A percentile compares a stretch with the other conserved stretches of the same genome.
These are phyloP conservation scores for Punica granatum DNA, from an alignment of 345 rosid species.

Conservation along the genomic window DNA sequence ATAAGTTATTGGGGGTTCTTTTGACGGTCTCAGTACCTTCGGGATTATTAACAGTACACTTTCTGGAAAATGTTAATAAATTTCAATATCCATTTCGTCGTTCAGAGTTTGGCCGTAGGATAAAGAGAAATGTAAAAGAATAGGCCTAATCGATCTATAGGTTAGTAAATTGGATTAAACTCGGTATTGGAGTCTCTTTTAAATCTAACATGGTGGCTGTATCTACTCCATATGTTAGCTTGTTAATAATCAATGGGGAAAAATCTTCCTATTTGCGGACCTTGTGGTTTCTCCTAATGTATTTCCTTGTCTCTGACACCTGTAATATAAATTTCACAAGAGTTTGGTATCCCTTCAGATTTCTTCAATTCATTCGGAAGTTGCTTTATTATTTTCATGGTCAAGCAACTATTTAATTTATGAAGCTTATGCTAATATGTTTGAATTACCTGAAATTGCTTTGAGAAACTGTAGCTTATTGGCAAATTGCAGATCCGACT, in stretches of 20 bases:
- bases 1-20: too few relatives aligned
- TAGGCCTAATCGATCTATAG: background rate
- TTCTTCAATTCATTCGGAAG: background rate
- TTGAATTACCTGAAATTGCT: background rate
- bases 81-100: too few relatives aligned
- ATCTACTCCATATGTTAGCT: background rate
- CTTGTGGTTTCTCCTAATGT: background rate
- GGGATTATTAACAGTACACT: too few relatives aligned
- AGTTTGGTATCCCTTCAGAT: background rate
- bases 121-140: too few relatives aligned
- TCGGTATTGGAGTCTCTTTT: background rate
- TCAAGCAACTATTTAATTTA: too few relatives aligned
- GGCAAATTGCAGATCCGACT: constrained; percentile 65
- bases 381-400: too few relatives aligned
- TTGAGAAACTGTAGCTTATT: background rate
- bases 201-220: background rate
- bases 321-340: background rate
- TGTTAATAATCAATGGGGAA: background rate
- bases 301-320: background rate
- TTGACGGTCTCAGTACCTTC: too few relatives aligned
- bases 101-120: too few relatives aligned
- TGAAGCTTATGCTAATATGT: background rate
- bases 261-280: background rate
- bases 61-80: too few relatives aligned
- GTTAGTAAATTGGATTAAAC: background rate